These are phyloP conservation scores for Apiotrichum gracile DNA, from an alignment of 1,284 basidiomycete genomes.

Conservation along the genomic window DNA sequence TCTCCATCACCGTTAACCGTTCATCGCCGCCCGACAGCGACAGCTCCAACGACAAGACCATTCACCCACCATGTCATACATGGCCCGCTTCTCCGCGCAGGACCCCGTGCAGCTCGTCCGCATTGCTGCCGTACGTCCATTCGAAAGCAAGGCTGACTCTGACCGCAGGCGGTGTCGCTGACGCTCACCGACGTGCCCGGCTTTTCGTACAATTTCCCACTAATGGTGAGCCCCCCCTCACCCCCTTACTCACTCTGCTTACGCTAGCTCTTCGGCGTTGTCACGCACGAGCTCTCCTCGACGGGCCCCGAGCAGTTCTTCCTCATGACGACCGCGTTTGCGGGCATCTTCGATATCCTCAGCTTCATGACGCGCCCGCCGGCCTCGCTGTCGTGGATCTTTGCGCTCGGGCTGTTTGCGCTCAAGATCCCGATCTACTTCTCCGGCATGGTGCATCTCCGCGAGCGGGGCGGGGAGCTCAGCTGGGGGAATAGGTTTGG, in stretches of 20 bases:
- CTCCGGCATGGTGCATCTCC: constrained; percentile 23
- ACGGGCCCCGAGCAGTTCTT: constrained; percentile 31
- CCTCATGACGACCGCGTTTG: constrained; percentile 26
- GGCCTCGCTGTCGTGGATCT: constrained; percentile 4
- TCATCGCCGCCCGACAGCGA: no score
- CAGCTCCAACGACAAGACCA: no score
- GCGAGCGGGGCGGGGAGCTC: constrained; percentile 36
- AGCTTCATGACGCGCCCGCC: constrained; percentile 12
- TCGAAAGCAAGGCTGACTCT: neutral
- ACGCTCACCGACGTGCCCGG: constrained; percentile 17
- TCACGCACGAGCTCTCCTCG: constrained; percentile 32
- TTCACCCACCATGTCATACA: neutral
- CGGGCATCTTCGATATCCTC: constrained; percentile 32
- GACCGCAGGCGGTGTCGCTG: constrained; percentile 22
- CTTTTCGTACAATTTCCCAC: constrained; percentile 35
- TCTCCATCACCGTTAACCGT: neutral
- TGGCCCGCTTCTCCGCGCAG: constrained; percentile 27
- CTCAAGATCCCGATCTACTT: constrained; percentile 36
- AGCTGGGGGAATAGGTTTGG: constrained; percentile 4
- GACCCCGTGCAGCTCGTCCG: constrained; percentile 30
- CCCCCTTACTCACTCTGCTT: neutral
- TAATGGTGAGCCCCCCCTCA: constrained; percentile 24
- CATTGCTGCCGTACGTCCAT: constrained; percentile 23
- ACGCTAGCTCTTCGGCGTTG: constrained; percentile 35
- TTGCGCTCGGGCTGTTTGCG: constrained; percentile 21